Conservation (phyloP, 2,329 filamentous ascomycete species). For the Alternaria tenuissima region DNA sequence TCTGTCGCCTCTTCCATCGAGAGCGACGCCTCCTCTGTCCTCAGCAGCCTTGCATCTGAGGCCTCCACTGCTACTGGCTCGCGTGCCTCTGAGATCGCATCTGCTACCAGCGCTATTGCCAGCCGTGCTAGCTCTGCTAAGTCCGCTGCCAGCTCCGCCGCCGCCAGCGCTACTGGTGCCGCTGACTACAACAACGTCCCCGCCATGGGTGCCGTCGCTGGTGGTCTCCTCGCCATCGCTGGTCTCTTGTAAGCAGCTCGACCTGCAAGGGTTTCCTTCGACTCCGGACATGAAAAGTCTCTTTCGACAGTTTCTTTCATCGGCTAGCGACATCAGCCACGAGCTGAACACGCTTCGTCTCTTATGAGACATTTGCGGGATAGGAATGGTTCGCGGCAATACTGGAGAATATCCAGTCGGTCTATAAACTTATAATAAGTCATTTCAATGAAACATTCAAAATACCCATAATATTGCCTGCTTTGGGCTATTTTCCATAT, state of each 20-base stretch:
- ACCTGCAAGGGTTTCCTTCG: not conserved
- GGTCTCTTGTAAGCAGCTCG: constrained; percentile 42
- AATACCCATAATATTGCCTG: not conserved
- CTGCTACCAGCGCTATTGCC: constrained; percentile 5
- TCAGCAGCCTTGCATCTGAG: constrained; percentile 17
- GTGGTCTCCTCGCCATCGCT: constrained; percentile 41
- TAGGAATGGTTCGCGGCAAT: constrained; percentile 4
- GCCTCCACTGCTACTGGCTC: not conserved
- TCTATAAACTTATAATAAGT: constrained; percentile 14
- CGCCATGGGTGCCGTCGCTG: constrained; percentile 43
- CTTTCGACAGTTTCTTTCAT: constrained; percentile 12
- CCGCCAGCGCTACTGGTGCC: constrained; percentile 25
- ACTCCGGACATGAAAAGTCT: constrained; percentile 11
- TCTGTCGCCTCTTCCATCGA: constrained; percentile 25
- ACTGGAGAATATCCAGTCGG: constrained; percentile 1
- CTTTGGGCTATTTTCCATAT: not conserved
- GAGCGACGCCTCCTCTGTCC: constrained; percentile 19
- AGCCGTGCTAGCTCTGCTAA: constrained; percentile 6
- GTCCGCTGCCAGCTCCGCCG: constrained; percentile 14
- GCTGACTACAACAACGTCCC: constrained; percentile 38
- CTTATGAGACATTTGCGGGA: constrained; percentile 17
- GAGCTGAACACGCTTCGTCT: constrained; percentile 23
- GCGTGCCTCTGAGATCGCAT: not conserved
- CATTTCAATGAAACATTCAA: constrained; percentile 13
- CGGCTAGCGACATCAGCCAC: constrained; percentile 11